Evolutionary conservation across 106 monocot genomes (phyloP).

Genomic region (Agapanthus africanus): DNA sequence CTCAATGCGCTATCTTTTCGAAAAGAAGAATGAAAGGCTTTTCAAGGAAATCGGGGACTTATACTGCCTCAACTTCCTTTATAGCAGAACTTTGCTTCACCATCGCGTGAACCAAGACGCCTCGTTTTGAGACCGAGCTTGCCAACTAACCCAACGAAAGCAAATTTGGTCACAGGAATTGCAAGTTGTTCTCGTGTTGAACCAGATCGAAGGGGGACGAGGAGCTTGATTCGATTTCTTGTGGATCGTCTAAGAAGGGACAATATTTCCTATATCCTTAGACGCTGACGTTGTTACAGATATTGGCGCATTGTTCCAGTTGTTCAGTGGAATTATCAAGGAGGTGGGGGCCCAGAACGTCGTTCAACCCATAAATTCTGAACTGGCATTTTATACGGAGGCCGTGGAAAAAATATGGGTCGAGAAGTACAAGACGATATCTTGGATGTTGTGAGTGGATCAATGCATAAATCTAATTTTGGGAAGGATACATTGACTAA

Average conservation of each 20-base stretch:
- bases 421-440: slow-evolving; percentile 43
- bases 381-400: slow-evolving; percentile 48
- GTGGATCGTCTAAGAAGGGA: slow-evolving; percentile 47
- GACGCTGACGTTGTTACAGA: slow-evolving; percentile 47
- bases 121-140: too few species aligned
- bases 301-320: slow-evolving; percentile 32
- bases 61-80: too few species aligned
- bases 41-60: too few species aligned
- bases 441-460: slow-evolving; percentile 53
- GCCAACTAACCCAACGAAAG: too few species aligned
- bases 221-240: slow-evolving; percentile 48
- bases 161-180: too few species aligned
- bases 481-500: slow-evolving; percentile 41
- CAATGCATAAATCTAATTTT: slow-evolving; percentile 67
- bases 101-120: too few species aligned
- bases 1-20: too few species aligned
- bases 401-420: slow-evolving; percentile 44
- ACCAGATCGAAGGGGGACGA: slow-evolving; percentile 45
- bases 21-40: too few species aligned
- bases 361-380: slow-evolving; percentile 57
- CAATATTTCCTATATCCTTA: slow-evolving; percentile 57
- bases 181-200: too few species aligned
- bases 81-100: too few species aligned
- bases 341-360: slow-evolving; percentile 60
- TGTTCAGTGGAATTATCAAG: slow-evolving; percentile 40